phyloP scores from a whole-genome alignment of 1,139 yeast species.

The Suhomyces ambrosiae region DNA sequence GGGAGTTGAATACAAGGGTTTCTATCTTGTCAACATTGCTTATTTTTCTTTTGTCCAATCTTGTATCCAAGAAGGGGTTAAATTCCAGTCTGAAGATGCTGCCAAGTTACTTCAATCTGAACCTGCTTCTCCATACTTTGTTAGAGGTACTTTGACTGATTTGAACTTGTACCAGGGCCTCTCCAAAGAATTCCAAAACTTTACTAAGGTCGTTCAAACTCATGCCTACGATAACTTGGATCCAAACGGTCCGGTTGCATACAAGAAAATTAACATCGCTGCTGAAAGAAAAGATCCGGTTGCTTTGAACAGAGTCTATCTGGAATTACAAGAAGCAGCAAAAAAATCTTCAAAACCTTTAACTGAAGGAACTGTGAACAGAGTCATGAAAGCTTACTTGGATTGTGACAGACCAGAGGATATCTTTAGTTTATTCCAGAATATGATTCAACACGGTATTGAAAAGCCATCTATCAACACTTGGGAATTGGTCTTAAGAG shows the following conservation, averaged over 20 bases:
- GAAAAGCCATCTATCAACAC: slow-evolving; percentile 30
- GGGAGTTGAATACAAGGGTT: slow-evolving; percentile 16
- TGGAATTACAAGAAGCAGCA: slow-evolving; percentile 29
- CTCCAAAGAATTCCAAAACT: slow-evolving; percentile 19
- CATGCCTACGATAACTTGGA: slow-evolving; percentile 27
- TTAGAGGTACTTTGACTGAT: slow-evolving; percentile 21
- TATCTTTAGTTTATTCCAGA: slow-evolving; percentile 39
- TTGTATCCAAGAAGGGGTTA: slow-evolving; percentile 26
- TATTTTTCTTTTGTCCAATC: slow-evolving; percentile 39
- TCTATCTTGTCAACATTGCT: slow-evolving; percentile 29
- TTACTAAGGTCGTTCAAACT: slow-evolving; percentile 16
- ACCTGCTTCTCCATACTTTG: slow-evolving; percentile 26
- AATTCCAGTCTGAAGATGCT: slow-evolving; percentile 30
- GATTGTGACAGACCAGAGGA: slow-evolving; percentile 31
- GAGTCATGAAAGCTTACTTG: slow-evolving; percentile 40
- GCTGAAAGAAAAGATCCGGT: slow-evolving; percentile 22
- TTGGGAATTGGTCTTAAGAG: slow-evolving; percentile 42
- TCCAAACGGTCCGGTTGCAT: slow-evolving; percentile 36
- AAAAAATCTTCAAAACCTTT: slow-evolving; percentile 27
- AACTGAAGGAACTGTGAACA: slow-evolving; percentile 33
- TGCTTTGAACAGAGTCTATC: slow-evolving; percentile 26
- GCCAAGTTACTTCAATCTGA: slow-evolving; percentile 32
- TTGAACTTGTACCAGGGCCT: slow-evolving; percentile 16
- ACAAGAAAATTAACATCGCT: slow-evolving; percentile 27
- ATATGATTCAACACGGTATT: slow-evolving; percentile 31